A percentile compares a stretch with the other conserved stretches of the same genome.
phyloP scores from a whole-genome alignment of 441 rosid species.

The Erodium texanum region DNA sequence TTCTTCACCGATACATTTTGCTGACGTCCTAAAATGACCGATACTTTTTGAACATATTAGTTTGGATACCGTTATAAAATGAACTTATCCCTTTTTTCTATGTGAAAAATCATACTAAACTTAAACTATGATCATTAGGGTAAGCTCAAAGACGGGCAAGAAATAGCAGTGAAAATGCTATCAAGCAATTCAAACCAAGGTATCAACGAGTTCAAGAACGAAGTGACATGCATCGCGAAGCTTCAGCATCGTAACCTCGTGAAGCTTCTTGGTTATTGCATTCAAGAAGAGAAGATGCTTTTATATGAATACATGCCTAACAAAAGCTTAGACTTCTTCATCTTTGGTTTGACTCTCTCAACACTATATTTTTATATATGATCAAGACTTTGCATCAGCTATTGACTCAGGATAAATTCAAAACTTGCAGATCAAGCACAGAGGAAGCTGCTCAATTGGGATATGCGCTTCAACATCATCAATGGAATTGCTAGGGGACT shows the following conservation, averaged over 20 bases:
- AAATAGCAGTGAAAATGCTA: constrained; percentile 31
- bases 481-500: constrained; percentile 14
- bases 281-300: constrained; percentile 25
- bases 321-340: constrained; percentile 31
- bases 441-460: constrained; percentile 6
- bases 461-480: constrained; percentile 8
- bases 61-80: no score
- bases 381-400: not conserved
- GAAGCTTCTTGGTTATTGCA: constrained; percentile 27
- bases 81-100: no score
- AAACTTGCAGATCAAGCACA: not conserved
- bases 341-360: constrained; percentile 26
- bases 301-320: no score
- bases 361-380: not conserved
- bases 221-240: constrained; percentile 26
- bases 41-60: no score
- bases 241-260: constrained; percentile 33
- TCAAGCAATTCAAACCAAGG: constrained; percentile 29
- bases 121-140: constrained; percentile 18
- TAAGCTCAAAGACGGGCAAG: constrained; percentile 20
- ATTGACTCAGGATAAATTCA: no score
- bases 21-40: no score
- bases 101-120: no score
- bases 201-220: constrained; percentile 28
- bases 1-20: no score